Evolutionary conservation across 148 eudicot species (phyloP).

Genomic region (Fallopia convolvulus): DNA sequence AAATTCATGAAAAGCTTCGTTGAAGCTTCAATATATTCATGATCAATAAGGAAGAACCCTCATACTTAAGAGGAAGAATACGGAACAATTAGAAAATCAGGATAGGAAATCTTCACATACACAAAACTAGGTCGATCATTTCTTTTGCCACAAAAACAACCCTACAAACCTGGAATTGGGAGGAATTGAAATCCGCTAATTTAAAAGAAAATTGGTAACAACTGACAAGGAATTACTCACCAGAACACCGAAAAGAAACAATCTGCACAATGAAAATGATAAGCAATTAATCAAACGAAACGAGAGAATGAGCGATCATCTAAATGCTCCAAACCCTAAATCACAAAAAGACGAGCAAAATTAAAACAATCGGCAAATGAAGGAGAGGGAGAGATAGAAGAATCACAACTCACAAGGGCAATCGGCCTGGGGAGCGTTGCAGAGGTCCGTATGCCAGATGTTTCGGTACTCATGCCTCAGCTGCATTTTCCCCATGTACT

Average conservation of each 20-base stretch:
- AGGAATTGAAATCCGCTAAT: neutral
- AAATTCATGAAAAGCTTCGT: too few relatives aligned
- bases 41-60: too few relatives aligned
- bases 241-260: neutral
- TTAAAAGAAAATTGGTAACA: neutral
- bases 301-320: neutral
- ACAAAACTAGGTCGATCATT: neutral
- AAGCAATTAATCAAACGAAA: neutral
- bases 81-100: too few relatives aligned
- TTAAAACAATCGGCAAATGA: neutral
- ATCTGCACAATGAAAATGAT: neutral
- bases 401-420: slow-evolving; percentile 6
- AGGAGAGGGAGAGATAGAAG: neutral
- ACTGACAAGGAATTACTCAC: neutral
- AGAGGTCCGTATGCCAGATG: slow-evolving; percentile 1
- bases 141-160: neutral
- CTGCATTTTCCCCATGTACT: slow-evolving; percentile 1
- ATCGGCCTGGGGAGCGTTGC: neutral
- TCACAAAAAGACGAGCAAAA: neutral
- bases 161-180: neutral
- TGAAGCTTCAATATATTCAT: too few relatives aligned
- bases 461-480: slow-evolving; percentile 2
- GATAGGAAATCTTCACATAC: too few relatives aligned
- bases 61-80: too few relatives aligned
- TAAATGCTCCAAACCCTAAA: neutral